Conservation (phyloP, 2,329 filamentous ascomycete species). For the Talaromyces marneffei region DNA sequence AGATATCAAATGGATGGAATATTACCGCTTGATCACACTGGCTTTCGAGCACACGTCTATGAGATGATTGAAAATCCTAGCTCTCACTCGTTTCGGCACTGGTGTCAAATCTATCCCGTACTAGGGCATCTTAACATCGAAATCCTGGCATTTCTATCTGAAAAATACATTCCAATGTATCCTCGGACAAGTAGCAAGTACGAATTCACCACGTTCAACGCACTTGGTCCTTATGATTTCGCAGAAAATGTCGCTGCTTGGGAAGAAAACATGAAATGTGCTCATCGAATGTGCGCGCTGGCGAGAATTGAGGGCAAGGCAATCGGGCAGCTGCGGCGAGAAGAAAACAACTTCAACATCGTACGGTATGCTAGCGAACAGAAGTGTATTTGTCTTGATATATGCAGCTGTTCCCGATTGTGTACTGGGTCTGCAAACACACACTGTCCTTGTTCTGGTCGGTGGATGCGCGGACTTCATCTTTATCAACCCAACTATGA, state of each 20-base stretch:
- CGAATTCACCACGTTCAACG: slow-evolving; percentile 1
- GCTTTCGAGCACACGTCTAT: slow-evolving; percentile 17
- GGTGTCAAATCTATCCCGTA: slow-evolving; percentile 25
- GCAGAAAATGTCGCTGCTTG: slow-evolving; percentile 17
- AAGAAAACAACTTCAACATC: slow-evolving; percentile 20
- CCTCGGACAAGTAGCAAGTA: neutral
- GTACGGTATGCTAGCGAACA: slow-evolving; percentile 25
- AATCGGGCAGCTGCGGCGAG: slow-evolving; percentile 31
- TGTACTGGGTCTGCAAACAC: slow-evolving; percentile 29
- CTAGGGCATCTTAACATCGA: slow-evolving; percentile 27
- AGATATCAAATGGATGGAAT: slow-evolving; percentile 14
- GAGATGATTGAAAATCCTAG: slow-evolving; percentile 19
- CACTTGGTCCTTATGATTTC: slow-evolving; percentile 18
- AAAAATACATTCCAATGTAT: slow-evolving; percentile 31
- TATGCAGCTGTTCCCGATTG: slow-evolving; percentile 28
- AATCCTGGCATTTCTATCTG: slow-evolving; percentile 28
- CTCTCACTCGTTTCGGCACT: slow-evolving; percentile 25
- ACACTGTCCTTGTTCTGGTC: slow-evolving; percentile 32
- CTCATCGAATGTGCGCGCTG: slow-evolving; percentile 29
- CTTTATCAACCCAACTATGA: slow-evolving; percentile 4
- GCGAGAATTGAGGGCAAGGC: slow-evolving; percentile 31
- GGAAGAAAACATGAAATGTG: slow-evolving; percentile 24
- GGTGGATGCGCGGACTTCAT: slow-evolving; percentile 29
- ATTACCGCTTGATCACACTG: slow-evolving; percentile 9
- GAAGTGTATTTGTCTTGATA: slow-evolving; percentile 32